These are phyloP conservation scores for Leccinum longicurvipes DNA, from an alignment of 768 basidiomycete species.

Conservation along the genomic window DNA sequence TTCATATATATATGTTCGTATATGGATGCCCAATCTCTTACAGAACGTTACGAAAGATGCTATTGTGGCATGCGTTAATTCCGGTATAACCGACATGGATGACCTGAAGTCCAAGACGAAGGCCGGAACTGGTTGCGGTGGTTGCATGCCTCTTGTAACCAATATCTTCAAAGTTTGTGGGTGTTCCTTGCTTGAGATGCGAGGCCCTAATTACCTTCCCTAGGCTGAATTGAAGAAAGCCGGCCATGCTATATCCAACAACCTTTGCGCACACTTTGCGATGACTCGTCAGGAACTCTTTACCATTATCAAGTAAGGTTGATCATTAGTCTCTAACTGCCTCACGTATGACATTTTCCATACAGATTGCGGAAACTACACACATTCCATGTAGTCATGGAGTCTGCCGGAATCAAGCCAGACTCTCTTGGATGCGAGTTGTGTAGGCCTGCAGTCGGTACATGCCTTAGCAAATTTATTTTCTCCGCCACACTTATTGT, in stretches of 20 bases:
- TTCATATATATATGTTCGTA: background rate
- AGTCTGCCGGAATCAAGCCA: constrained; percentile 42
- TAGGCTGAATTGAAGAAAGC: constrained; percentile 65
- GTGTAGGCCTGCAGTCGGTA: constrained; percentile 68
- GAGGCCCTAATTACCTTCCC: constrained; percentile 16
- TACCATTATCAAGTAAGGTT: constrained; percentile 47
- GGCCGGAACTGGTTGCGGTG: constrained; percentile 70
- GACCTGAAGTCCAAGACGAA: constrained; percentile 67
- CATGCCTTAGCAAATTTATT: background rate
- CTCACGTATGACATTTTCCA: background rate
- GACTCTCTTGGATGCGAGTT: constrained; percentile 65
- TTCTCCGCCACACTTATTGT: background rate
- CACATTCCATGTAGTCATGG: constrained; percentile 55
- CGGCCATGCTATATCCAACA: constrained; percentile 53
- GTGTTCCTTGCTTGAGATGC: too few species aligned
- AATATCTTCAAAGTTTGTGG: constrained; percentile 36
- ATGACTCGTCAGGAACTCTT: constrained; percentile 67
- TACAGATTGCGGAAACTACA: constrained; percentile 52
- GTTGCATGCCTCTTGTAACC: constrained; percentile 58
- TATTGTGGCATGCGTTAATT: constrained; percentile 48
- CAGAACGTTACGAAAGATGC: constrained; percentile 63
- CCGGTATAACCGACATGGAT: constrained; percentile 46
- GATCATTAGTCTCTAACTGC: background rate
- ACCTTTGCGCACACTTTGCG: constrained; percentile 63
- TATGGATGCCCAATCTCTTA: background rate